Percentiles rank a stretch among this genome's conserved stretches.
phyloP scores from a whole-genome alignment of 1,284 basidiomycete species.

The Sphagnurus paluster region DNA sequence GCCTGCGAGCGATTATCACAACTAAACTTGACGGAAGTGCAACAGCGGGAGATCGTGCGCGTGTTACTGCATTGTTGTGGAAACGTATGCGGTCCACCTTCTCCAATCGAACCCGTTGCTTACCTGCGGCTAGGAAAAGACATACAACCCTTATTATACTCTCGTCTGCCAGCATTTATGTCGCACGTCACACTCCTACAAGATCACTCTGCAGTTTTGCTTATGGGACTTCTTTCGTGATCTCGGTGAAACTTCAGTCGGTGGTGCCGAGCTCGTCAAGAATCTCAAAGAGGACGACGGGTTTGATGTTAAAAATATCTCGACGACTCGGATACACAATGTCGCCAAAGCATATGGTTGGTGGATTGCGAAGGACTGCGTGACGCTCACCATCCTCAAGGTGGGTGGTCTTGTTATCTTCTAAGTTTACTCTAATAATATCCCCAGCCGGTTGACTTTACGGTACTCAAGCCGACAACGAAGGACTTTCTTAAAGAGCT shows the following conservation, averaged over 20 bases:
- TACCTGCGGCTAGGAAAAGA: slow-evolving; percentile 64
- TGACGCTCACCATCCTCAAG: slow-evolving; percentile 78
- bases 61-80: slow-evolving; percentile 94
- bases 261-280: slow-evolving; percentile 79
- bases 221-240: slow-evolving; percentile 97
- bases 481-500: slow-evolving; percentile 69
- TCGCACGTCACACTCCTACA: slow-evolving; percentile 75
- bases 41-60: slow-evolving; percentile 92
- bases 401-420: slow-evolving; percentile 40
- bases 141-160: slow-evolving; percentile 96
- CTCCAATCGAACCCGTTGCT: slow-evolving; percentile 5
- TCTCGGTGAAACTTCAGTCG: slow-evolving; percentile 82
- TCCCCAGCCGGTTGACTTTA: slow-evolving; percentile 82
- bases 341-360: slow-evolving; percentile 69
- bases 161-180: slow-evolving; percentile 81
- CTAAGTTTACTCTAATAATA: slow-evolving; percentile 2
- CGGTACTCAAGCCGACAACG: slow-evolving; percentile 62
- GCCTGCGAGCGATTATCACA: slow-evolving; percentile 86
- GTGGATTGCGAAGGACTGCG: slow-evolving; percentile 42
- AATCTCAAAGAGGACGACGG: slow-evolving; percentile 50
- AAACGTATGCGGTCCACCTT: slow-evolving; percentile 57
- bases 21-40: slow-evolving; percentile 84
- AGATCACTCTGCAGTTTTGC: slow-evolving; percentile 93
- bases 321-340: slow-evolving; percentile 56
- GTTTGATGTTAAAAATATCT: slow-evolving; percentile 57